Evolutionary conservation across 2,329 filamentous ascomycete genomes (phyloP).

Genomic region (Pseudogymnoascus sp.): DNA sequence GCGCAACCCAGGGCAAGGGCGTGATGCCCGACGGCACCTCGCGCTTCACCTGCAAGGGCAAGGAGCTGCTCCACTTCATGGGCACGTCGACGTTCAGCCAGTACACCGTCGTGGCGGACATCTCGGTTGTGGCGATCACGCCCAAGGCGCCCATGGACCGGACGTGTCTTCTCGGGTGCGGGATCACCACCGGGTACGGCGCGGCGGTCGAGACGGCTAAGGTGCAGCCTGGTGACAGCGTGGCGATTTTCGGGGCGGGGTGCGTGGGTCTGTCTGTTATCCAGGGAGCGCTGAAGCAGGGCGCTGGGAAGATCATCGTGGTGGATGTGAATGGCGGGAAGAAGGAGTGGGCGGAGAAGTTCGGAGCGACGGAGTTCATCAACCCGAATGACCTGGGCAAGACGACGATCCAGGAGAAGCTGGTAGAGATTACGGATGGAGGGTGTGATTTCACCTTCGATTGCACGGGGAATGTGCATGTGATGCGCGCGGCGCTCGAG

Average conservation of each 20-base stretch:
- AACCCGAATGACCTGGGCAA: slow-evolving; percentile 72
- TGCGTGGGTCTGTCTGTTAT: slow-evolving; percentile 94
- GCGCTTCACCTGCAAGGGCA: slow-evolving; percentile 89
- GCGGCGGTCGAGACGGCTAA: slow-evolving; percentile 89
- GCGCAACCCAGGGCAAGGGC: slow-evolving; percentile 89
- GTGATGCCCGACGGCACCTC: slow-evolving; percentile 96
- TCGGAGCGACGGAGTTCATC: slow-evolving; percentile 93
- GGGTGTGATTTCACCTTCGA: slow-evolving; percentile 99
- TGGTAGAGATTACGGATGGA: slow-evolving; percentile 96
- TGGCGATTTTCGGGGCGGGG: slow-evolving; percentile 90
- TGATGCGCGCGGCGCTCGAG: slow-evolving; percentile 93
- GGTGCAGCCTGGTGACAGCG: slow-evolving; percentile 80
- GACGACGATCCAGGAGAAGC: slow-evolving; percentile 81
- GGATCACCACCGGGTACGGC: slow-evolving; percentile 97
- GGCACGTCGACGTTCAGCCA: slow-evolving; percentile 97
- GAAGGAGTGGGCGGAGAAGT: slow-evolving; percentile 88
- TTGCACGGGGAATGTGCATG: slow-evolving; percentile 93
- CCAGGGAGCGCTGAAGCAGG: slow-evolving; percentile 70
- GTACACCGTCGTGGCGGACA: slow-evolving; percentile 97
- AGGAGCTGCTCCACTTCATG: slow-evolving; percentile 98
- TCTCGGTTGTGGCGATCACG: slow-evolving; percentile 92
- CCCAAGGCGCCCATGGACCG: slow-evolving; percentile 89
- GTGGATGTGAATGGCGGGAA: slow-evolving; percentile 81
- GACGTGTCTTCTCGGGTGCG: slow-evolving; percentile 91
- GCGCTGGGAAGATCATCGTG: slow-evolving; percentile 45